These are phyloP conservation scores for Cladorrhinum samala DNA, from an alignment of 495 filamentous ascomycete genomes.

Conservation along the genomic window DNA sequence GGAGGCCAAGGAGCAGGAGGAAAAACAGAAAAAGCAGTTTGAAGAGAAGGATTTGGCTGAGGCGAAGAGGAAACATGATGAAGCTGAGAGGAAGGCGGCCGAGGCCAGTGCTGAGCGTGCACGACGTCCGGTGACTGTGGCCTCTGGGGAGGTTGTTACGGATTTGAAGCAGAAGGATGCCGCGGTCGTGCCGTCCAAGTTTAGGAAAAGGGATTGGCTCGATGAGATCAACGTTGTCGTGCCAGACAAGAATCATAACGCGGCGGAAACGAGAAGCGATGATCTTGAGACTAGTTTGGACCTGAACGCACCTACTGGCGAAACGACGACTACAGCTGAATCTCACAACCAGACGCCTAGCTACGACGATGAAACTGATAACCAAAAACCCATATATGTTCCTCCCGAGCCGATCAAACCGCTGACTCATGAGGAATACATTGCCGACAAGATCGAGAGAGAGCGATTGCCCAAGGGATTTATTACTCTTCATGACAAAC, in stretches of 20 bases:
- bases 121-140: not conserved
- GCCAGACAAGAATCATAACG: not conserved
- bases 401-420: conserved; percentile 34
- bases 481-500: conserved; percentile 46
- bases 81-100: conserved; percentile 10
- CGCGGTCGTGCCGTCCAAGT: not conserved
- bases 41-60: not conserved
- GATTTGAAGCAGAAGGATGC: conserved; percentile 8
- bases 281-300: conserved; percentile 1
- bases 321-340: conserved; percentile 19
- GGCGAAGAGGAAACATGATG: not conserved
- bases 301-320: not conserved
- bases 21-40: not conserved
- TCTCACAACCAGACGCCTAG: too few species aligned
- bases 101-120: not conserved
- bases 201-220: conserved; percentile 2
- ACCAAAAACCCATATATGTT: conserved; percentile 5
- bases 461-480: conserved; percentile 65
- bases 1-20: conserved; percentile 16
- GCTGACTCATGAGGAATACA: conserved; percentile 58
- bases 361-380: not conserved
- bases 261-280: not conserved
- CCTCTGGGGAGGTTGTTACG: not conserved
- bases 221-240: not conserved
- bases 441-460: conserved; percentile 50